Evolutionary conservation across 805 yeast genomes (phyloP), one percentile per base, ranked within the genome.

Genomic region (Ascoidea asiatica): DNA sequence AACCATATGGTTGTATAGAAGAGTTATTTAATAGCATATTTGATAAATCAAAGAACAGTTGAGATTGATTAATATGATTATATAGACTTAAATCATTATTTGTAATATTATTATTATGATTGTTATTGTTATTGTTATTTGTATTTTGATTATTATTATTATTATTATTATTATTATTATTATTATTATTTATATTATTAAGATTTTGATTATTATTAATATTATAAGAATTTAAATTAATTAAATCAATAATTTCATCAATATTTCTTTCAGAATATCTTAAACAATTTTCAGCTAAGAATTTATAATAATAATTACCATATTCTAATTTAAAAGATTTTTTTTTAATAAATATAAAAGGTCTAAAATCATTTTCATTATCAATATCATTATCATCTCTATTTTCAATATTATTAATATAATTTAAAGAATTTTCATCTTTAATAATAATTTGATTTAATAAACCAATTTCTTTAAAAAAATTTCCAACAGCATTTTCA

Each of bases 251-350:
- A 17, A 45, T 47, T 40, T 49, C 52, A 38, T 49, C 52, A 21
- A 47, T 38, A 38, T 49, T 49, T 38, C 52, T 44, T 33, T 49
- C 47, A 1, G 50, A 43, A 38, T 49, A 49, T 18, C 48, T 23
- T 40, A 49, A 17, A 5, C 50, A 50, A 38, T 47, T 47, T 38
- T 47, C 50, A 6, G 50, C 50, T n/a, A 49, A 38, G 41, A 49
- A 49, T 38, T 44, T 45, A 33, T 49, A 49, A 39, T 49, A 49
- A 22, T 49, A 49, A 19, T 47, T 45, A 4, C 52, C 52, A 38
- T 47, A 47, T 11, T 40, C 41, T 11, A 17, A 22, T 7, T 43
- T 36, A 18, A 23, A 43, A 7, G 36, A 19, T 19, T 47, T 46
- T 36, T 38, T 19, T 15, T 36, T 41, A 3, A 48, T 40, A 36